Conservation (phyloP, 2,329 filamentous ascomycete genomes). For the Aureobasidium sp. region DNA sequence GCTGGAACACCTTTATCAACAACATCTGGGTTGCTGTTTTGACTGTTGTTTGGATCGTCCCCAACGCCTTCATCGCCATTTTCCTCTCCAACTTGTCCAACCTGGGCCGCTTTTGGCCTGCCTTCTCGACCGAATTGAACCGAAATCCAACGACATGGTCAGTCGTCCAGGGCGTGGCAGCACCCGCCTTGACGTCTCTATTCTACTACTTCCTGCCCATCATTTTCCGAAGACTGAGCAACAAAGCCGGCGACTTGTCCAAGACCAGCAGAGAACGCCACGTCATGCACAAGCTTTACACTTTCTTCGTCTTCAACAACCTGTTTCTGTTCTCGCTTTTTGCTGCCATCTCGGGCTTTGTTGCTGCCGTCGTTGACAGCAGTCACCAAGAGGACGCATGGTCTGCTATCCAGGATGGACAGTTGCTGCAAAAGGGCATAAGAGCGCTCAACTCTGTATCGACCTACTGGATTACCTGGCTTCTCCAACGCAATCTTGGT, state of each 20-base stretch:
- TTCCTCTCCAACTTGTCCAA: conserved; percentile 84
- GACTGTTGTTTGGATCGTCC: conserved; percentile 78
- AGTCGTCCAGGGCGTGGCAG: conserved; percentile 81
- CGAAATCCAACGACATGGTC: conserved; percentile 64
- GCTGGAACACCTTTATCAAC: conserved; percentile 67
- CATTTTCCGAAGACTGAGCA: conserved; percentile 80
- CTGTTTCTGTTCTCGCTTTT: conserved; percentile 90
- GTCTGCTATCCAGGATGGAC: conserved; percentile 55
- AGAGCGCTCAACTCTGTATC: conserved; percentile 72
- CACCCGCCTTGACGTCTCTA: conserved; percentile 77
- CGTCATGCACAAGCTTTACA: conserved; percentile 81
- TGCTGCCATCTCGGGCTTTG: conserved; percentile 68
- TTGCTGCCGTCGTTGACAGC: conserved; percentile 54
- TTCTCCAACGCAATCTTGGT: conserved; percentile 85
- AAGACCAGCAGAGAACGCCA: conserved; percentile 90
- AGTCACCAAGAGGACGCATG: conserved; percentile 53
- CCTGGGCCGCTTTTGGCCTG: conserved; percentile 68
- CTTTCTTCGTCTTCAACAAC: conserved; percentile 98
- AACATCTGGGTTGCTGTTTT: conserved; percentile 74
- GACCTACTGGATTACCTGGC: conserved; percentile 88
- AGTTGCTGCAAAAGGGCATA: conserved; percentile 58
- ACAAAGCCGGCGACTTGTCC: conserved; percentile 75
- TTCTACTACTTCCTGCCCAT: conserved; percentile 83
- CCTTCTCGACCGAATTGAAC: conserved; percentile 58
- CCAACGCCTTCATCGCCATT: conserved; percentile 89